Evolutionary conservation across 2,329 filamentous ascomycete genomes (phyloP).

Genomic region (Cladophialophora chaetospira): DNA sequence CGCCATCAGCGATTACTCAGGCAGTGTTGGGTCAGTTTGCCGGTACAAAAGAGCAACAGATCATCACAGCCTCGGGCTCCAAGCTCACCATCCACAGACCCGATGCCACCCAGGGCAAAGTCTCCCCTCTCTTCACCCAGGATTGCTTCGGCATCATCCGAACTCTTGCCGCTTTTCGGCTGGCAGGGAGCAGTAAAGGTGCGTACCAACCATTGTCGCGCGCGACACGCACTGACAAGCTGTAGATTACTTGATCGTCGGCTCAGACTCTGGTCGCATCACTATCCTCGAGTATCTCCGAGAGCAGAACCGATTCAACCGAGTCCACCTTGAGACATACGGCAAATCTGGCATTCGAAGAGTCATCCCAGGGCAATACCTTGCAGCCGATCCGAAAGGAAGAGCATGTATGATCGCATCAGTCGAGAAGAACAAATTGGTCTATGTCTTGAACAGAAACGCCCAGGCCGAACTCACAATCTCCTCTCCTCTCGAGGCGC

Average conservation of each 20-base stretch:
- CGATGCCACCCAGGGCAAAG: slow-evolving; percentile 80
- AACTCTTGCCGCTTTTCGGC: slow-evolving; percentile 80
- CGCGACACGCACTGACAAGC: slow-evolving; percentile 12
- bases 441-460: slow-evolving; percentile 96
- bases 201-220: slow-evolving; percentile 35
- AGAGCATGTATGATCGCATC: slow-evolving; percentile 92
- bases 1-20: slow-evolving; percentile 83
- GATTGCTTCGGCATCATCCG: slow-evolving; percentile 96
- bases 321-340: slow-evolving; percentile 94
- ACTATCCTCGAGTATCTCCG: slow-evolving; percentile 90
- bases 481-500: slow-evolving; percentile 93
- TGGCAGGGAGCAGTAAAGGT: slow-evolving; percentile 96
- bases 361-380: slow-evolving; percentile 92
- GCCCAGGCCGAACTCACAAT: slow-evolving; percentile 93
- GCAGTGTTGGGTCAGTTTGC: slow-evolving; percentile 94
- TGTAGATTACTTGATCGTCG: slow-evolving; percentile 91
- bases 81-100: slow-evolving; percentile 85
- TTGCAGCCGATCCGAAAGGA: slow-evolving; percentile 93
- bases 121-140: slow-evolving; percentile 82
- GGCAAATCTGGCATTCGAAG: slow-evolving; percentile 94
- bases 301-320: slow-evolving; percentile 81
- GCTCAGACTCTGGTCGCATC: slow-evolving; percentile 93
- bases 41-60: slow-evolving; percentile 95
- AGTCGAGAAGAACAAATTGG: slow-evolving; percentile 98
- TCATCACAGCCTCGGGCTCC: slow-evolving; percentile 89